These are phyloP conservation scores for Picochlorum sp. DNA, from an alignment of 139 green algal species.

Conservation along the genomic window DNA sequence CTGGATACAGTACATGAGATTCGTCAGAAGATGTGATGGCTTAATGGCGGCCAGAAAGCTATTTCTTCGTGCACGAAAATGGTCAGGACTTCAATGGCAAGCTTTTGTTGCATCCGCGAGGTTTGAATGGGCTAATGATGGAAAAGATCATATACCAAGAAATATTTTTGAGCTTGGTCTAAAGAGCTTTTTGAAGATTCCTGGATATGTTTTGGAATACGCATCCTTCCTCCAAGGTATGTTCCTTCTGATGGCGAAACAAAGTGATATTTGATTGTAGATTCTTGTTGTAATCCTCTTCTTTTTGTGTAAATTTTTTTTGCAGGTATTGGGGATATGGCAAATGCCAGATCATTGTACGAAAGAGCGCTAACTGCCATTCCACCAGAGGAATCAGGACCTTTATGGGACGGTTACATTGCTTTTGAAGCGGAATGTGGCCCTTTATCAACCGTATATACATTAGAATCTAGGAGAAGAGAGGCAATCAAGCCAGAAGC, in stretches of 20 bases:
- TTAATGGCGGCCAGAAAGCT: conserved; percentile 53
- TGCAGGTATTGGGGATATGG: conserved; percentile 55
- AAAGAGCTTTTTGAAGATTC: conserved; percentile 42
- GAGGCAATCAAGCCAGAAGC: conserved; percentile 7
- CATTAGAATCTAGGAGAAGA: conserved; percentile 17
- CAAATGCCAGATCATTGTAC: conserved; percentile 70
- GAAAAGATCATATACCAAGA: conserved; percentile 55
- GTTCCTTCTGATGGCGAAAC: no score
- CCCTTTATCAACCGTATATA: conserved; percentile 14
- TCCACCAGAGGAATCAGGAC: neutral
- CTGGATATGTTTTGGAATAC: conserved; percentile 67
- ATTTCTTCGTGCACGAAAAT: conserved; percentile 73
- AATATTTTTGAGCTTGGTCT: conserved; percentile 92
- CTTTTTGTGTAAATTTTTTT: no score
- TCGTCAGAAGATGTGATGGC: conserved; percentile 44
- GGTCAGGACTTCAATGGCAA: conserved; percentile 53
- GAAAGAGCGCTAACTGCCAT: conserved; percentile 54
- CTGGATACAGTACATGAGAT: conserved; percentile 83
- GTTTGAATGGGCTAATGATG: conserved; percentile 67
- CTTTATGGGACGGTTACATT: conserved; percentile 47
- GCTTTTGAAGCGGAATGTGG: conserved; percentile 39
- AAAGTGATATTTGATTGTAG: conserved; percentile 27
- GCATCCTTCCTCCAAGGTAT: no score
- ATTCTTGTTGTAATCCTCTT: neutral
- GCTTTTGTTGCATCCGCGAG: conserved; percentile 69